Evolutionary conservation across 1,284 basidiomycete species (phyloP).

Genomic region (Stygiomarasmius scandens): DNA sequence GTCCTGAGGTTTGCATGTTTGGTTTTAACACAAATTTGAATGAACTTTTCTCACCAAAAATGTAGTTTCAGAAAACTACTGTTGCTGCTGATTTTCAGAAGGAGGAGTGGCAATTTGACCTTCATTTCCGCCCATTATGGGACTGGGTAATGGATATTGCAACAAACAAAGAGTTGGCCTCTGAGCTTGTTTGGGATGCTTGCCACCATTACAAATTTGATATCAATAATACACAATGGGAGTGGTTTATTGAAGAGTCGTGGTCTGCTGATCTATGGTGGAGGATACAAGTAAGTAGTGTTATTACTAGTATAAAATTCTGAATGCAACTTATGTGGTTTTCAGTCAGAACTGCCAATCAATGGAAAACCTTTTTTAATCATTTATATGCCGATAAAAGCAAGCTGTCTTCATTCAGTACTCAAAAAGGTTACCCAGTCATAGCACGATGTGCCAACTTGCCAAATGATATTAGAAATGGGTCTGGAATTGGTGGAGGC

Average conservation of each 20-base stretch:
- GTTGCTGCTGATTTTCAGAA: neutral
- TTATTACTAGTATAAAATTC: neutral
- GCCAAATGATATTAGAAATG: constrained; percentile 38
- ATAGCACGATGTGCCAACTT: constrained; percentile 40
- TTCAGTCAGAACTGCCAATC: neutral
- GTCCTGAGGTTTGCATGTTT: neutral
- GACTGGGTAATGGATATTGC: constrained; percentile 5
- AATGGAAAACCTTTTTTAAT: neutral
- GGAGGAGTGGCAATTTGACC: neutral
- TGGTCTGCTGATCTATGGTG: constrained; percentile 7
- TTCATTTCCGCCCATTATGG: constrained; percentile 2
- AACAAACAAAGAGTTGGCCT: neutral
- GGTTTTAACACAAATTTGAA: neutral
- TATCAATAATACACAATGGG: neutral
- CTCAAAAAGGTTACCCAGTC: constrained; percentile 34
- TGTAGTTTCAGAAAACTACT: neutral
- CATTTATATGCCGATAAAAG: constrained; percentile 7
- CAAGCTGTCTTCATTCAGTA: constrained; percentile 5
- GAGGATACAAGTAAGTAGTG: constrained; percentile 2
- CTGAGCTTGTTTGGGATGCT: constrained; percentile 8
- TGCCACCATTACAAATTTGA: neutral
- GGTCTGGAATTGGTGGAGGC: constrained; percentile 36
- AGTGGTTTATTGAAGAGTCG: constrained; percentile 1
- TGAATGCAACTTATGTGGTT: too few relatives aligned
- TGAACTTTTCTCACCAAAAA: too few relatives aligned